phyloP scores from a whole-genome alignment of 371 early-diverging fungal species.

The Mortierella sp. region DNA sequence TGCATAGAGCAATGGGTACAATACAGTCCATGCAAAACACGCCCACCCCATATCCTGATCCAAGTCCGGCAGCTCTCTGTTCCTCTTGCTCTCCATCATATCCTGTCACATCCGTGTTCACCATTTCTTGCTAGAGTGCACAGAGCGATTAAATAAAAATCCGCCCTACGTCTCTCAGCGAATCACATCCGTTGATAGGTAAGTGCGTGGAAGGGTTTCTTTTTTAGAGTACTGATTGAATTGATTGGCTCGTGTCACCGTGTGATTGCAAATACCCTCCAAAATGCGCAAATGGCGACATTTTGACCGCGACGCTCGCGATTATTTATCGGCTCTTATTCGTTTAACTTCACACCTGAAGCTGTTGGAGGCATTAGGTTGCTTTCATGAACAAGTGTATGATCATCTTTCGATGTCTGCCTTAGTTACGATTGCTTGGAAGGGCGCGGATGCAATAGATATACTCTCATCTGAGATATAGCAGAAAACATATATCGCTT shows the following conservation, averaged over 20 bases:
- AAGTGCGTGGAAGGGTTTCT: neutral
- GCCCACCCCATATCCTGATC: no score
- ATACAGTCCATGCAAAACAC: no score
- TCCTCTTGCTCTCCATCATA: no score
- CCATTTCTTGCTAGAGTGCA: neutral
- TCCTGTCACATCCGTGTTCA: neutral
- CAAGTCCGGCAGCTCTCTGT: no score
- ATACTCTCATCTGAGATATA: no score
- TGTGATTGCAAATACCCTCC: neutral
- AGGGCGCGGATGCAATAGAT: no score
- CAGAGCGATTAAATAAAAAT: neutral
- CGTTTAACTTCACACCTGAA: neutral
- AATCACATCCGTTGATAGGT: neutral
- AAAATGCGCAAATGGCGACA: slow-evolving; percentile 32
- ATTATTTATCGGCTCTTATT: neutral
- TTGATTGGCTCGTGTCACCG: slow-evolving; percentile 23
- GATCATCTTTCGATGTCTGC: no score
- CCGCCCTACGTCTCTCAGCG: neutral
- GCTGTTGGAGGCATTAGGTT: neutral
- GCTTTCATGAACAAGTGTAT: no score
- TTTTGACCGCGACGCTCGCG: slow-evolving; percentile 35
- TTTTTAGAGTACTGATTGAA: slow-evolving; percentile 1
- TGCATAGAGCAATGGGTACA: no score
- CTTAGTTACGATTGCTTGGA: no score
- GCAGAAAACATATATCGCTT: no score